Conservation (phyloP, 2,329 filamentous ascomycete genomes). For the Exophiala sideris region DNA sequence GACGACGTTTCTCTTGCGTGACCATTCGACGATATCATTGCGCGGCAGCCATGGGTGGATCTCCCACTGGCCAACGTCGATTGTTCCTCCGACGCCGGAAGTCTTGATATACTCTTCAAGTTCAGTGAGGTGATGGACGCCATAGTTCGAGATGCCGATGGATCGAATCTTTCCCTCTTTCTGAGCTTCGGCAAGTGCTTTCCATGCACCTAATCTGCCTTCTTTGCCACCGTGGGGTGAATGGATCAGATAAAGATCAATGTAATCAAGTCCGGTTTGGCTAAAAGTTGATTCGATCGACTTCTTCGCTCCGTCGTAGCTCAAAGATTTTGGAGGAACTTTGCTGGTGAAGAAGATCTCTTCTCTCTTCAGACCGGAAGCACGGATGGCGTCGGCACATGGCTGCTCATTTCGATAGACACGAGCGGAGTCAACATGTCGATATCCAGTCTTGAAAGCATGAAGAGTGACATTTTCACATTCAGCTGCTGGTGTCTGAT, state of each 20-base stretch:
- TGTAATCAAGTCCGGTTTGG: constrained; percentile 36
- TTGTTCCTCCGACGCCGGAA: constrained; percentile 62
- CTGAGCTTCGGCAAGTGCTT: constrained; percentile 53
- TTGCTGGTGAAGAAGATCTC: constrained; percentile 64
- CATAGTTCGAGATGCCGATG: constrained; percentile 56
- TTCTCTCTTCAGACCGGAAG: constrained; percentile 51
- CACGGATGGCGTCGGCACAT: constrained; percentile 51
- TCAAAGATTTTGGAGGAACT: constrained; percentile 49
- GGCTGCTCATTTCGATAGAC: constrained; percentile 58
- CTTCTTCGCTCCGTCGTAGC: constrained; percentile 62
- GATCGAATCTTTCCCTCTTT: constrained; percentile 50
- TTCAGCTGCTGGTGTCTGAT: constrained; percentile 50
- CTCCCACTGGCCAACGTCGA: constrained; percentile 85
- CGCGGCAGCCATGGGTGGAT: constrained; percentile 83
- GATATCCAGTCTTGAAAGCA: constrained; percentile 55
- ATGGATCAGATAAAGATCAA: constrained; percentile 47
- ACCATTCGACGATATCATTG: constrained; percentile 78
- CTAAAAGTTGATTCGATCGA: constrained; percentile 25
- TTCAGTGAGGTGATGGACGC: constrained; percentile 54
- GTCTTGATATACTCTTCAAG: constrained; percentile 56
- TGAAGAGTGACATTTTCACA: constrained; percentile 58
- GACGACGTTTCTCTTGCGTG: constrained; percentile 59
- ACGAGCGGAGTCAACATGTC: constrained; percentile 60
- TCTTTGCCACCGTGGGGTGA: constrained; percentile 53
- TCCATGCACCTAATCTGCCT: constrained; percentile 51